phyloP scores from a whole-genome alignment of 2,329 filamentous ascomycete genomes.

The Aspergillus persii region DNA sequence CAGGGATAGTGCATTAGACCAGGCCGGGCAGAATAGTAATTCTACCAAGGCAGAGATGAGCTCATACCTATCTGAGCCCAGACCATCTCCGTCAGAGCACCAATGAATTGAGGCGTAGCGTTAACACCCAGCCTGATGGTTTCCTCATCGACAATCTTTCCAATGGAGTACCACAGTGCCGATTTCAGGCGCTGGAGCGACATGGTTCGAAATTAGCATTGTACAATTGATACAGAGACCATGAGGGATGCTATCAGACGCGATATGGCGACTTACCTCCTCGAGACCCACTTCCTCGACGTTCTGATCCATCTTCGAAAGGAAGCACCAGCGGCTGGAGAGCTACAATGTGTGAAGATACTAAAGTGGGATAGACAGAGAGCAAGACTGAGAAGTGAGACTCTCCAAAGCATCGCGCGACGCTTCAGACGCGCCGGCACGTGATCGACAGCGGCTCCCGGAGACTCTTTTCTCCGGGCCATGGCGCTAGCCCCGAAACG shows the following conservation, averaged over 20 bases:
- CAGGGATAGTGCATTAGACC: not conserved
- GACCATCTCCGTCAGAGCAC: conserved; percentile 77
- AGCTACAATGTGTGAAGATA: not conserved
- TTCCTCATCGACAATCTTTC: conserved; percentile 86
- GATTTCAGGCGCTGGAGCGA: conserved; percentile 71
- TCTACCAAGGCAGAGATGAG: not conserved
- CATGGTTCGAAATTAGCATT: not conserved
- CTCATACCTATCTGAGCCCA: conserved; percentile 78
- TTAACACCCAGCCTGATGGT: conserved; percentile 71
- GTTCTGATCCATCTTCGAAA: conserved; percentile 22
- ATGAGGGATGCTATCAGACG: not conserved
- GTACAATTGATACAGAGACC: not conserved
- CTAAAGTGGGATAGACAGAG: not conserved
- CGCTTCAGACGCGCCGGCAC: not conserved
- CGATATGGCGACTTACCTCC: conserved; percentile 27
- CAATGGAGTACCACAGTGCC: conserved; percentile 78
- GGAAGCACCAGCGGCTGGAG: not conserved
- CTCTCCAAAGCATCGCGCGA: not conserved
- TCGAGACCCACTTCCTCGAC: conserved; percentile 31
- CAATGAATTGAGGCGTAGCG: conserved; percentile 89
- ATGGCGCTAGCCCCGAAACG: conserved; percentile 14
- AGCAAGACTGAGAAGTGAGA: not conserved
- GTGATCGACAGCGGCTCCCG: conserved; percentile 14
- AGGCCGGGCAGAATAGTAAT: not conserved
- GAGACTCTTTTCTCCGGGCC: conserved; percentile 3